Conservation (phyloP, 2,329 filamentous ascomycete genomes). For the Penicillium occitanis region DNA sequence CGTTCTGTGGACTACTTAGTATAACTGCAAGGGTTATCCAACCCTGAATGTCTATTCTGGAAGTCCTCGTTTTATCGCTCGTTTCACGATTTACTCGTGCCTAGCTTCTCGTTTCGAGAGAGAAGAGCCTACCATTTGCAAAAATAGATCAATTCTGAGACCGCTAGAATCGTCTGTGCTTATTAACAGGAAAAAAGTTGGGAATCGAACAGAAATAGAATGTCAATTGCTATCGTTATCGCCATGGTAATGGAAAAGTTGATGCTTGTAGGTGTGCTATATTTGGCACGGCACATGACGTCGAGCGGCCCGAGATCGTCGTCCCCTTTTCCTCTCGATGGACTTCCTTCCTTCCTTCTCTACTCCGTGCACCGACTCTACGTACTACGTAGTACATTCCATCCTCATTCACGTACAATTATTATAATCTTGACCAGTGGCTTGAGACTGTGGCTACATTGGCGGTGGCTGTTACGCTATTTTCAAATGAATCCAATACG, state of each 20-base stretch:
- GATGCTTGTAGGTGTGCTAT: not conserved
- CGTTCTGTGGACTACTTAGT: not conserved
- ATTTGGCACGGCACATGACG: conserved; percentile 8
- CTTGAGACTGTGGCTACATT: conserved; percentile 14
- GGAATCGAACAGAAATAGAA: not conserved
- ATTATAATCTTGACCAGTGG: not conserved
- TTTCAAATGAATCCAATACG: not conserved
- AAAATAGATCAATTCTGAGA: not conserved
- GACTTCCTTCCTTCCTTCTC: not conserved
- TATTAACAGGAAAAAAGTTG: not conserved
- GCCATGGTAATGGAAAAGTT: not conserved
- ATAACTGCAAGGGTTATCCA: not conserved
- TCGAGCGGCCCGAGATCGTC: not conserved
- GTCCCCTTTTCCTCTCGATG: not conserved
- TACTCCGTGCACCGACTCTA: not conserved
- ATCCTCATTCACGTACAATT: not conserved
- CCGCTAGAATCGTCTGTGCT: not conserved
- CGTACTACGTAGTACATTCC: not conserved
- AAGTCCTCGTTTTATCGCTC: not conserved
- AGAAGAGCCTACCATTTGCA: conserved; percentile 10
- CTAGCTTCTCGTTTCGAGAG: not conserved
- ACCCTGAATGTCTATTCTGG: not conserved
- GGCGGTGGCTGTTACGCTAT: conserved; percentile 4
- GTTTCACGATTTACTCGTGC: conserved; percentile 9
- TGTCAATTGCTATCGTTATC: not conserved